These are phyloP conservation scores for Trichophyton simii DNA, from an alignment of 2,329 filamentous ascomycete species.

Conservation along the genomic window DNA sequence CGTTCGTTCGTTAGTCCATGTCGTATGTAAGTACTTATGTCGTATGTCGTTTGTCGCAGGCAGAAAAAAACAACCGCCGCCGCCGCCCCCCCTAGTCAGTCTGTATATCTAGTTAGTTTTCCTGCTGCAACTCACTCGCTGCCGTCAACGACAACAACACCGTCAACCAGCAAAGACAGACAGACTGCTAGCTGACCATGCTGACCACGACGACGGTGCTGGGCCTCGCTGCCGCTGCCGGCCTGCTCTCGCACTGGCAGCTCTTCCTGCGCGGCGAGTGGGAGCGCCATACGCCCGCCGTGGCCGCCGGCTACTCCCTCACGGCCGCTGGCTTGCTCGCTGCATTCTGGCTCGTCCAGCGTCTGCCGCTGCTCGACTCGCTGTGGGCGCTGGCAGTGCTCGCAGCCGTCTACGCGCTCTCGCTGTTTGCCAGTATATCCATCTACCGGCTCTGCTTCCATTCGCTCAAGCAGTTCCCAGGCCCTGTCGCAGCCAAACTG, in stretches of 20 bases:
- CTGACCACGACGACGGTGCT: neutral
- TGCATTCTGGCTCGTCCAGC: neutral
- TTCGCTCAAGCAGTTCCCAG: constrained; percentile 18
- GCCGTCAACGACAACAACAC: neutral
- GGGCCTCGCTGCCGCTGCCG: neutral
- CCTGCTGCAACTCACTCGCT: too few species aligned
- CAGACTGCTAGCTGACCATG: neutral
- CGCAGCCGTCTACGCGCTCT: neutral
- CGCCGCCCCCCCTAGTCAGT: too few species aligned
- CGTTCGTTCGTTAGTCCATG: too few species aligned
- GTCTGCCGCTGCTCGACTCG: neutral
- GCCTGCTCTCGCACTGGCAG: constrained; percentile 2
- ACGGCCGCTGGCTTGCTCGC: neutral
- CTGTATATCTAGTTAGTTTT: too few species aligned
- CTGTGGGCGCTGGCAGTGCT: neutral
- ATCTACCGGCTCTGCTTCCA: constrained; percentile 21
- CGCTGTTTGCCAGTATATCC: constrained; percentile 14
- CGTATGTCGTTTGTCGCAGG: too few species aligned
- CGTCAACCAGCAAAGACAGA: neutral
- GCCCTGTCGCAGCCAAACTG: constrained; percentile 16
- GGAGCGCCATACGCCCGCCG: neutral
- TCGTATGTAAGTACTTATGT: too few species aligned
- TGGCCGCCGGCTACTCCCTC: neutral
- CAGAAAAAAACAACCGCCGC: too few species aligned
- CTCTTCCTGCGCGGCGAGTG: constrained; percentile 7